Conservation (phyloP, 495 filamentous ascomycete genomes). For the Letharia columbiana region DNA sequence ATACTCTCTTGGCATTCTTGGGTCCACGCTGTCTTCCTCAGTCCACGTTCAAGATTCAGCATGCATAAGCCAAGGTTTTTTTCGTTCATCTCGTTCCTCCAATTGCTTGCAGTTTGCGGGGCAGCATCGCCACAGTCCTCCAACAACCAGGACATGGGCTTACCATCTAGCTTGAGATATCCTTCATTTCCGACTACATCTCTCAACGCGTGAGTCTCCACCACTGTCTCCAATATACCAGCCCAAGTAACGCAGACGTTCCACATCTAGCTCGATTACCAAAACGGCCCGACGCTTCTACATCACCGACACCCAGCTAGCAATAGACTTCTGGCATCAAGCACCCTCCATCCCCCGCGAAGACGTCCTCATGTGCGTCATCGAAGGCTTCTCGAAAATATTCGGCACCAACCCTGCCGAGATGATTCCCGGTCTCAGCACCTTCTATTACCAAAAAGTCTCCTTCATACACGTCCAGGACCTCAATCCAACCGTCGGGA, state of each 20-base stretch:
- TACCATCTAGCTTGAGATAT: neutral
- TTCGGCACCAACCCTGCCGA: neutral
- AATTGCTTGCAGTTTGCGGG: neutral
- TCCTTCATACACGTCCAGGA: constrained; percentile 11
- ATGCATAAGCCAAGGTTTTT: neutral
- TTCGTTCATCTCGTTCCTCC: neutral
- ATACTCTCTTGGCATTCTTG: neutral
- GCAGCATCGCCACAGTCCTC: neutral
- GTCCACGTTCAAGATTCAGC: neutral
- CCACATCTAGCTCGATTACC: neutral
- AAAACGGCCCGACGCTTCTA: neutral
- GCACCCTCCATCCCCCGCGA: neutral
- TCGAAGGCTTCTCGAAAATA: constrained; percentile 1
- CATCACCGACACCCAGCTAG: constrained; percentile 1
- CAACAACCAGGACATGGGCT: neutral
- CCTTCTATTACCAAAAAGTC: neutral
- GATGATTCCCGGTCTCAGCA: neutral
- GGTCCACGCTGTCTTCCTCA: neutral
- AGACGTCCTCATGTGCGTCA: constrained; percentile 14
- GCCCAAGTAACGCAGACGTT: neutral
- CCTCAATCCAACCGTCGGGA: constrained; percentile 1
- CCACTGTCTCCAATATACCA: neutral
- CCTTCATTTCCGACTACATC: neutral
- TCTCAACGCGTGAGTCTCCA: neutral
- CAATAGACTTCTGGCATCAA: constrained; percentile 11